Evolutionary conservation across 2,329 filamentous ascomycete genomes (phyloP), one percentile per base, ranked within the genome.

Genomic region (Penicillium hordei): DNA sequence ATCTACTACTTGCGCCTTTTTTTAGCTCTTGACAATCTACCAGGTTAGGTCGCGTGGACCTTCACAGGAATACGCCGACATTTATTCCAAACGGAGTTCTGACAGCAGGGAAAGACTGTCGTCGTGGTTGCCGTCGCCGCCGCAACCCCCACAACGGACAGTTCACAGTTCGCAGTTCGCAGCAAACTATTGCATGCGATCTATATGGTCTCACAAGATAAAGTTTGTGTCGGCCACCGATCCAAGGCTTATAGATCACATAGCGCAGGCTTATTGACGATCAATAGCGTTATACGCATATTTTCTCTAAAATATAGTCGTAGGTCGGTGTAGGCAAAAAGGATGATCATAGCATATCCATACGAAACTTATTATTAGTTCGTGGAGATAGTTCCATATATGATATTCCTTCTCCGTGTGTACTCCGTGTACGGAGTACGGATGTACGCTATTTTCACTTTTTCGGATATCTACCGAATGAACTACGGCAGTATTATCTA

Each of bases 171-270:
- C 43, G 34, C 33, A 10, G 27, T 29, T 29, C 33, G 38, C 43
- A 40, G 23, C 19, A 33, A 48, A n/a, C 9, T 23, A 57, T 33
- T 39, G 29, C 31, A 44, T 50, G 34, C 27, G 40, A 48, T 46
- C 34, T 52, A 27, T 15, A n/a, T 17, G 17, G 48, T 57, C 42
- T 29, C 23, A 27, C n/a, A 4, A 58, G 60, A 63, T 59, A 62
- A 55, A 54, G 54, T 63, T 61, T 55, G 31, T 36, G 15, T 51
- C 54, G 48, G 48, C 38, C 49, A 52, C 43, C 52, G 57, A 60
- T 55, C 33, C 52, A 36, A 54, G 54, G 55, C 39, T 60, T 61
- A 34, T 59, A 38, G 55, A 48, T 33, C 38, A 38, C 43, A 49
- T 40, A 29, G 55, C 42, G 58, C 31, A 60, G 48, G 38, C 57